Conservation (phyloP, 23 red algal genomes). For the Gracilaria vermiculophylla region DNA sequence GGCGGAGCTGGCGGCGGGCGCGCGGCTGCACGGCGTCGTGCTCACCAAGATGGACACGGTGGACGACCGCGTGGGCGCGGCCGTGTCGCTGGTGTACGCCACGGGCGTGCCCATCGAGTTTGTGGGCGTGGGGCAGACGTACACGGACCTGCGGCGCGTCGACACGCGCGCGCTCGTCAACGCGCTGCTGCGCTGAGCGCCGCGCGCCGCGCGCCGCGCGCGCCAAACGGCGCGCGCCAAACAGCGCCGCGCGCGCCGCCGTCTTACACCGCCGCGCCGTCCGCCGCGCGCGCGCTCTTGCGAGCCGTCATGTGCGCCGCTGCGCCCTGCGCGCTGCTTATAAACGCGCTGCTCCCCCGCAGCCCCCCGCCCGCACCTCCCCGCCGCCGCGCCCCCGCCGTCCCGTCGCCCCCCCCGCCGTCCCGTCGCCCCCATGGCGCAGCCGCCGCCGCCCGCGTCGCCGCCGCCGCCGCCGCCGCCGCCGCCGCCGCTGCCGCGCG, state of each 20-base stretch:
- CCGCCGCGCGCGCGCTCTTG: background rate
- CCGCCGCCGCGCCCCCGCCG: too few species aligned
- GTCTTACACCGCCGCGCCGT: background rate
- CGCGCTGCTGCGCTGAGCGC: slow-evolving; percentile 58
- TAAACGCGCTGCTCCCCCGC: too few species aligned
- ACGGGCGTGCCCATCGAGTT: slow-evolving; percentile 93
- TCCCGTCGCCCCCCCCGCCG: too few species aligned
- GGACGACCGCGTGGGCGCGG: slow-evolving; percentile 96
- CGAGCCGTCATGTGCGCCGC: too few species aligned
- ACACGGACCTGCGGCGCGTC: slow-evolving; percentile 85
- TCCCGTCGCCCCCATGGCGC: too few species aligned
- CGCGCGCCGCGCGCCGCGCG: too few species aligned
- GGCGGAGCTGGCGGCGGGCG: slow-evolving; percentile 11
- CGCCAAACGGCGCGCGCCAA: too few species aligned
- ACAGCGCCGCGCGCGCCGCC: background rate
- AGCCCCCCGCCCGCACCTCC: too few species aligned
- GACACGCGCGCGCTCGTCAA: slow-evolving; percentile 81
- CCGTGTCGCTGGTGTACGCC: slow-evolving; percentile 96
- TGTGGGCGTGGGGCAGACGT: slow-evolving; percentile 98
- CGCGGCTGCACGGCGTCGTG: slow-evolving; percentile 89
- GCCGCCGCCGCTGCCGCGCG: too few species aligned
- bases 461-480: too few species aligned
- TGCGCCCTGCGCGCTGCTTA: too few species aligned
- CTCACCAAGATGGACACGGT: slow-evolving; percentile 97
- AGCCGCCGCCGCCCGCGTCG: too few species aligned